A percentile compares a stretch with the other conserved stretches of the same genome.
Evolutionary conservation across 108 stramenopile species (phyloP).

Genomic region (Cyclostephanos invisitatus): DNA sequence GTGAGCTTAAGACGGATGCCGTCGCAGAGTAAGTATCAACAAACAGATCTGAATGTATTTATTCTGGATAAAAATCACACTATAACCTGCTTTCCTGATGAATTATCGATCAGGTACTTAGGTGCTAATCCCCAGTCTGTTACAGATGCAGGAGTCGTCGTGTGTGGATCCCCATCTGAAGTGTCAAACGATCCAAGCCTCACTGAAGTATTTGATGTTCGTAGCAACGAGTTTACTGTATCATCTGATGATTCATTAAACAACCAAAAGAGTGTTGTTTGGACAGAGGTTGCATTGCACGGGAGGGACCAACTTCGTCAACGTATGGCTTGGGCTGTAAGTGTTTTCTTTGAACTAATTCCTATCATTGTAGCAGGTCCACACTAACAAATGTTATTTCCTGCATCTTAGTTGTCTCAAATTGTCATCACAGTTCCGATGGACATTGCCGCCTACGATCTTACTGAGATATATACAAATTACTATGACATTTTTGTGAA

Average conservation of each 20-base stretch:
- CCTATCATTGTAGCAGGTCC: neutral
- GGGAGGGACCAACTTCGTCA: conserved; percentile 73
- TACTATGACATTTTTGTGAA: conserved; percentile 67
- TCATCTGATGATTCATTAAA: conserved; percentile 6
- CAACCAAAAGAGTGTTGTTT: conserved; percentile 45
- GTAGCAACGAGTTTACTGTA: conserved; percentile 10
- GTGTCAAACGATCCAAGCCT: conserved; percentile 57
- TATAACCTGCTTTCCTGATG: neutral
- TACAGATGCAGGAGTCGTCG: conserved; percentile 28
- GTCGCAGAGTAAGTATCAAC: conserved; percentile 12
- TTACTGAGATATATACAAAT: conserved; percentile 38
- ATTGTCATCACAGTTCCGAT: conserved; percentile 32
- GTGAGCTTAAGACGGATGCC: conserved; percentile 24
- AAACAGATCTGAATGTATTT: neutral
- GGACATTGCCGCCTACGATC: conserved; percentile 28
- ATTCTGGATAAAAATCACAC: neutral
- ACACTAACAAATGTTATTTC: neutral
- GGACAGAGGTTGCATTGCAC: conserved; percentile 40
- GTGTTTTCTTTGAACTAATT: conserved; percentile 42
- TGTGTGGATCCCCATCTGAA: conserved; percentile 61
- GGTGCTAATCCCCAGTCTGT: conserved; percentile 9
- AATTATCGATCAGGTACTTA: neutral
- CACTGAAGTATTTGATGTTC: conserved; percentile 35
- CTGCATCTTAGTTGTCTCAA: conserved; percentile 8
- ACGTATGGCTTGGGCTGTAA: conserved; percentile 75